These are phyloP conservation scores for Bacterosira constricta DNA, from an alignment of 108 stramenopile genomes.

Conservation along the genomic window DNA sequence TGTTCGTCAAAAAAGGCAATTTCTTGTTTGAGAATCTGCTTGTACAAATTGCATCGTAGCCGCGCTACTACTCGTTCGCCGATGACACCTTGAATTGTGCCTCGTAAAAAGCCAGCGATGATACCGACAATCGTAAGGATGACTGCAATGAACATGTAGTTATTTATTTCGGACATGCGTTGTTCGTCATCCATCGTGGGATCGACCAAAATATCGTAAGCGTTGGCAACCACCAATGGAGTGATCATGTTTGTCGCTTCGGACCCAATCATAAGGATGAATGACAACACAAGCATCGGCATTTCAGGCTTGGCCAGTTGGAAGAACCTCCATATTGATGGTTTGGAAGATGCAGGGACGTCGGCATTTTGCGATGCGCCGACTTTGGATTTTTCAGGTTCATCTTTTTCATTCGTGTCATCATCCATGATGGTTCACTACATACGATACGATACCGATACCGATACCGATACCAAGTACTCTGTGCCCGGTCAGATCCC, in stretches of 20 bases:
- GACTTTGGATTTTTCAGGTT: background rate
- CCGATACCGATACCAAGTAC: background rate
- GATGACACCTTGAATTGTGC: constrained; percentile 47
- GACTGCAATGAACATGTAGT: constrained; percentile 46
- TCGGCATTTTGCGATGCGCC: background rate
- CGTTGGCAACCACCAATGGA: constrained; percentile 53
- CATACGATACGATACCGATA: background rate
- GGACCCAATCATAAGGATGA: constrained; percentile 42
- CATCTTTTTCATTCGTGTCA: background rate
- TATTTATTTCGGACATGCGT: constrained; percentile 50
- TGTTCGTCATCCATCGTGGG: constrained; percentile 9
- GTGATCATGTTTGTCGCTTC: constrained; percentile 43
- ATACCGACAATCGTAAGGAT: constrained; percentile 30
- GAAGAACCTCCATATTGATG: constrained; percentile 7
- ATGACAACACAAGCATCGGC: constrained; percentile 33
- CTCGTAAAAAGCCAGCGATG: constrained; percentile 51
- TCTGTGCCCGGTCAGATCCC: background rate
- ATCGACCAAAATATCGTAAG: constrained; percentile 57
- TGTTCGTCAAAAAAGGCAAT: constrained; percentile 85
- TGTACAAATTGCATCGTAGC: constrained; percentile 59
- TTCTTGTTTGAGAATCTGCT: constrained; percentile 69
- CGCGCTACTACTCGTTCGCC: constrained; percentile 84
- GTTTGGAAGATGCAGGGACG: constrained; percentile 12
- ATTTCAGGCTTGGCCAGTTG: constrained; percentile 32
- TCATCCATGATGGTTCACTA: background rate